These are phyloP conservation scores for Nicotiana rustica DNA, from an alignment of 305 asterid species.

Conservation along the genomic window DNA sequence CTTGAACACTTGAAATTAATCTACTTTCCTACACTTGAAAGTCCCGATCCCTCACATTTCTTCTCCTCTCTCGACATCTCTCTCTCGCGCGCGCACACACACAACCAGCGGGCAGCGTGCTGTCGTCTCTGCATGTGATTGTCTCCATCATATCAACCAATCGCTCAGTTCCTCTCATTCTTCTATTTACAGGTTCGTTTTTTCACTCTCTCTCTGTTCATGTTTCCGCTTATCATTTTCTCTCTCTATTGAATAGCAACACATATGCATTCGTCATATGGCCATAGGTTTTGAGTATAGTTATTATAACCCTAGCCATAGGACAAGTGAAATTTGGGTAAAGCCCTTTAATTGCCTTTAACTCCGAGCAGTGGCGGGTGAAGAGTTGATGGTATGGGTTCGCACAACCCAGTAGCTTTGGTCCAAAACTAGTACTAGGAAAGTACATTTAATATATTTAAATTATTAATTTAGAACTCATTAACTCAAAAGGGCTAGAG, in stretches of 20 bases:
- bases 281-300: not conserved
- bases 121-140: not conserved
- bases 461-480: too few species aligned
- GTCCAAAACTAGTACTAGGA: too few species aligned
- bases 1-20: too few species aligned
- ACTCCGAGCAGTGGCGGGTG: too few species aligned
- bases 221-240: not conserved
- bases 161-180: not conserved
- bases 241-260: not conserved
- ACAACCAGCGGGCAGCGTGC: not conserved
- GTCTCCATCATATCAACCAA: not conserved
- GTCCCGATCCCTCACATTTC: not conserved
- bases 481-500: too few species aligned
- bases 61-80: not conserved
- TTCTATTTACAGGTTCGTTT: not conserved
- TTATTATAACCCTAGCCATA: conserved; percentile 28
- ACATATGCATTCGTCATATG: not conserved
- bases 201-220: not conserved
- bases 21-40: not conserved
- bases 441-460: too few species aligned
- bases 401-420: too few species aligned
- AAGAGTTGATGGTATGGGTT: too few species aligned
- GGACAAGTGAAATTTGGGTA: not conserved
- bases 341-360: not conserved
- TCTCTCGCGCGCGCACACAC: too few species aligned